phyloP scores from a whole-genome alignment of 495 filamentous ascomycete genomes.

The Penicillium antarcticum region DNA sequence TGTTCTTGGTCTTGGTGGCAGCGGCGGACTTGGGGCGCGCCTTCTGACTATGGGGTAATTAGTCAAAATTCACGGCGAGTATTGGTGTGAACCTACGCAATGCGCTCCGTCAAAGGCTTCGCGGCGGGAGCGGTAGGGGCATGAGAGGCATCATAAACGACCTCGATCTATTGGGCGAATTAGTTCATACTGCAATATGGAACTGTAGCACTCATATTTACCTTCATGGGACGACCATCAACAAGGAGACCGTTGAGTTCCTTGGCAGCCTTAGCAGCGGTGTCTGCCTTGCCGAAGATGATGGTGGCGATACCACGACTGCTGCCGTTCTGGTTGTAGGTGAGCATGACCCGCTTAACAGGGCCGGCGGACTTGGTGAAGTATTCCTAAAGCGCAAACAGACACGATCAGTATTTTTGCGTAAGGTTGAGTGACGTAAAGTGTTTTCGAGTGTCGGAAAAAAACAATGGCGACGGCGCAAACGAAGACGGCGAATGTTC shows the following conservation, averaged over 20 bases:
- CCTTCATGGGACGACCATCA: slow-evolving; percentile 88
- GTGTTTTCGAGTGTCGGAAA: slow-evolving; percentile 18
- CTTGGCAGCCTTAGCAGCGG: slow-evolving; percentile 75
- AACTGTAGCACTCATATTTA: slow-evolving; percentile 28
- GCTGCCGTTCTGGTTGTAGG: slow-evolving; percentile 85
- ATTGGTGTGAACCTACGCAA: slow-evolving; percentile 54
- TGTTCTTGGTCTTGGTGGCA: slow-evolving; percentile 55
- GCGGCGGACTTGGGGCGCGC: slow-evolving; percentile 80
- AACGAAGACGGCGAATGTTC: slow-evolving; percentile 22
- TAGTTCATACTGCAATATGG: slow-evolving; percentile 8
- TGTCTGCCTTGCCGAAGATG: slow-evolving; percentile 71
- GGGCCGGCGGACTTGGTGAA: slow-evolving; percentile 84
- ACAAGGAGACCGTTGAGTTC: slow-evolving; percentile 84
- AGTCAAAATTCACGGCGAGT: slow-evolving; percentile 3
- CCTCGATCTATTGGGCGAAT: slow-evolving; percentile 66
- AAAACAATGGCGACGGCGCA: slow-evolving; percentile 26
- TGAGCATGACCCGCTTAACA: slow-evolving; percentile 82
- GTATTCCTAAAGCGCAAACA: slow-evolving; percentile 76
- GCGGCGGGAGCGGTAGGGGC: slow-evolving; percentile 60
- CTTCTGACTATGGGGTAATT: slow-evolving; percentile 52
- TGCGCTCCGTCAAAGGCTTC: slow-evolving; percentile 81
- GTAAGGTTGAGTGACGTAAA: slow-evolving; percentile 19
- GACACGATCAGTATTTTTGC: slow-evolving; percentile 40
- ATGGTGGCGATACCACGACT: slow-evolving; percentile 88
- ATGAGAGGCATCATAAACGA: slow-evolving; percentile 74